A percentile compares a stretch with the other conserved stretches of the same genome.
phyloP scores from a whole-genome alignment of 2,329 filamentous ascomycete genomes.

The Graphium sp. region DNA sequence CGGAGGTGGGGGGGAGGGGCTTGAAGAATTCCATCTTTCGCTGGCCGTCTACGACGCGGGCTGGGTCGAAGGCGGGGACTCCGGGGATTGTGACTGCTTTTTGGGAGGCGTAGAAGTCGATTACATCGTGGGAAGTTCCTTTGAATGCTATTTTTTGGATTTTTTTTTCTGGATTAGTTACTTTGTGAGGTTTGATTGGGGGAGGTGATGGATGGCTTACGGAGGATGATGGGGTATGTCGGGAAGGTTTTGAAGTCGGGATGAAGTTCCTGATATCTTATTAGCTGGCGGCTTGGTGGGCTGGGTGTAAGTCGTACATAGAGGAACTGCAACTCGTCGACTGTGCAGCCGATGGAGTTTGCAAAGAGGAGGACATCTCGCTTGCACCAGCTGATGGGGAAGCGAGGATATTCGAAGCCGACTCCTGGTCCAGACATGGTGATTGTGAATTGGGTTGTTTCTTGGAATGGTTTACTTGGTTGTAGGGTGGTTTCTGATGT shows the following conservation, averaged over 20 bases:
- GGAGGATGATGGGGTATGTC: conserved; percentile 69
- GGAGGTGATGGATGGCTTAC: conserved; percentile 22
- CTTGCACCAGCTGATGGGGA: conserved; percentile 71
- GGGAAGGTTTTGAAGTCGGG: conserved; percentile 79
- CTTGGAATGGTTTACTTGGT: too few species aligned
- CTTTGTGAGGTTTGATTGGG: background rate
- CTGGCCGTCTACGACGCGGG: conserved; percentile 68
- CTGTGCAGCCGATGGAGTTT: conserved; percentile 68
- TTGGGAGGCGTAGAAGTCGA: conserved; percentile 68
- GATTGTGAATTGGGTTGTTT: background rate
- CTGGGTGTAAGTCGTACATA: conserved; percentile 37
- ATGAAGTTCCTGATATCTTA: conserved; percentile 53
- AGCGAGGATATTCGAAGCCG: conserved; percentile 65
- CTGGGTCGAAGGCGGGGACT: conserved; percentile 60
- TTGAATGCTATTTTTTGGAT: conserved; percentile 56
- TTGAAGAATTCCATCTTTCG: conserved; percentile 64
- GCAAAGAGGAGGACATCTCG: conserved; percentile 82
- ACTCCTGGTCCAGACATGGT: conserved; percentile 30
- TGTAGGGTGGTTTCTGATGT: too few species aligned
- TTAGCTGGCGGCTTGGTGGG: background rate
- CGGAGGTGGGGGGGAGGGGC: conserved; percentile 54
- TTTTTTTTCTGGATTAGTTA: background rate
- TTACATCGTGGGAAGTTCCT: conserved; percentile 54
- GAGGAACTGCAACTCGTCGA: conserved; percentile 84
- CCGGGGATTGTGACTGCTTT: conserved; percentile 51